phyloP scores from a whole-genome alignment of 257 asterid genomes.

The Henckelia pumila region DNA sequence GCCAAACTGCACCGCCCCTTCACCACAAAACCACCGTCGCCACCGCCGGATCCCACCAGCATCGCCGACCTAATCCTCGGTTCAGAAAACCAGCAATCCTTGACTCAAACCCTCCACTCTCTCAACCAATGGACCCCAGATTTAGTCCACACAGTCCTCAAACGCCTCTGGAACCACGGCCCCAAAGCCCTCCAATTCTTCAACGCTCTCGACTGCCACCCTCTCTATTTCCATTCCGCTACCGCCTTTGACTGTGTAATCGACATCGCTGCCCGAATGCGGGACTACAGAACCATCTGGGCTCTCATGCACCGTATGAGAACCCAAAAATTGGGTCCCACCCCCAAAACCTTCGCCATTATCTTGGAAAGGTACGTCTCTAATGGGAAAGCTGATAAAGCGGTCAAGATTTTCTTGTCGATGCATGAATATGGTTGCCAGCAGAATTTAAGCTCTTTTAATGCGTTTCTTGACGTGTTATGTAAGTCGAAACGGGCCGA shows the following conservation, averaged over 20 bases:
- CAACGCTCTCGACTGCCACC: constrained; percentile 60
- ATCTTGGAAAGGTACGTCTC: constrained; percentile 75
- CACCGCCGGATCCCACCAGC: constrained; percentile 36
- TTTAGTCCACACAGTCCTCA: constrained; percentile 64
- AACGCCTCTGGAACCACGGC: constrained; percentile 93
- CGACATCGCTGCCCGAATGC: constrained; percentile 74
- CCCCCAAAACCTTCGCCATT: constrained; percentile 74
- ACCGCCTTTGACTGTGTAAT: constrained; percentile 66
- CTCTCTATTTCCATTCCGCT: constrained; percentile 58
- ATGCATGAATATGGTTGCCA: constrained; percentile 91
- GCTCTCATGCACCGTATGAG: constrained; percentile 60
- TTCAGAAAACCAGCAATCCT: constrained; percentile 37
- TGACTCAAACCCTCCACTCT: constrained; percentile 38
- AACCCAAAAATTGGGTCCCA: constrained; percentile 62
- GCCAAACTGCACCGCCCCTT: constrained; percentile 5
- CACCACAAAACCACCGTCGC: constrained; percentile 18
- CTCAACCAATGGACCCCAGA: constrained; percentile 56
- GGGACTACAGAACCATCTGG: constrained; percentile 71
- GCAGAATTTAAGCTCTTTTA: constrained; percentile 75
- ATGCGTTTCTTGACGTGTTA: constrained; percentile 69
- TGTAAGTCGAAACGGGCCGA: constrained; percentile 79
- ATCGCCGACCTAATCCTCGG: constrained; percentile 50
- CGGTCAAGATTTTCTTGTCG: constrained; percentile 67
- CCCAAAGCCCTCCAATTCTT: constrained; percentile 93
- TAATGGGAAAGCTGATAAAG: constrained; percentile 85